Conservation (phyloP, 2,329 filamentous ascomycete species). For the Cylindrodendrum hubeiense region DNA sequence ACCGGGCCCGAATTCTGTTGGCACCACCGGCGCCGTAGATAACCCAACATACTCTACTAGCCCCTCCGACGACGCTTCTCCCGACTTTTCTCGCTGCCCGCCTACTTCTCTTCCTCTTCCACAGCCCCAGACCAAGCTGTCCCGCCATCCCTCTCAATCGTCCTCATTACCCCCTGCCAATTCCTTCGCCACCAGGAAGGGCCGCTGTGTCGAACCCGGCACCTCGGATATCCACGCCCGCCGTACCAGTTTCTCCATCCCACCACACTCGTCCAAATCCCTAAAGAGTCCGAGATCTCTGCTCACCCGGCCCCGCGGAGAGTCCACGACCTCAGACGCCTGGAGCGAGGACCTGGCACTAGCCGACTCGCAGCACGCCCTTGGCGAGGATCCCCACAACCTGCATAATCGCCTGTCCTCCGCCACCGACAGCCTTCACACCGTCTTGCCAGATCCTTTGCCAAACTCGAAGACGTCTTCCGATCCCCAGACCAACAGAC, state of each 20-base stretch:
- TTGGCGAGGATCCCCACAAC: conserved; percentile 63
- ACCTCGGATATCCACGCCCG: conserved; percentile 69
- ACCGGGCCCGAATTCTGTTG: conserved; percentile 40
- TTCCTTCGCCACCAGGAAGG: conserved; percentile 61
- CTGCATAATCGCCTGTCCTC: conserved; percentile 56
- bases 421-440: conserved; percentile 42
- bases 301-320: conserved; percentile 56
- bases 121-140: conserved; percentile 28
- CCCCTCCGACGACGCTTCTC: conserved; percentile 43
- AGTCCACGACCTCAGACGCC: conserved; percentile 57
- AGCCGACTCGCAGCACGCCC: conserved; percentile 55
- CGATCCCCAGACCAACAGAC: conserved; percentile 70
- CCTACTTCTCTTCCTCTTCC: conserved; percentile 17
- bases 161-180: conserved; percentile 57
- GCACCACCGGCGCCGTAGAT: conserved; percentile 39
- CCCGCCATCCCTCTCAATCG: conserved; percentile 42
- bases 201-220: conserved; percentile 70
- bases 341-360: conserved; percentile 54
- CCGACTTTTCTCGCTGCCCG: conserved; percentile 43
- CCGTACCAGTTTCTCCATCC: conserved; percentile 71
- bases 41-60: conserved; percentile 38
- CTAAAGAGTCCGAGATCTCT: conserved; percentile 57
- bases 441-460: conserved; percentile 62
- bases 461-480: conserved; percentile 61
- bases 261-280: conserved; percentile 61